Evolutionary conservation across 768 basidiomycete species (phyloP).

Genomic region (Wakefieldia striispora): DNA sequence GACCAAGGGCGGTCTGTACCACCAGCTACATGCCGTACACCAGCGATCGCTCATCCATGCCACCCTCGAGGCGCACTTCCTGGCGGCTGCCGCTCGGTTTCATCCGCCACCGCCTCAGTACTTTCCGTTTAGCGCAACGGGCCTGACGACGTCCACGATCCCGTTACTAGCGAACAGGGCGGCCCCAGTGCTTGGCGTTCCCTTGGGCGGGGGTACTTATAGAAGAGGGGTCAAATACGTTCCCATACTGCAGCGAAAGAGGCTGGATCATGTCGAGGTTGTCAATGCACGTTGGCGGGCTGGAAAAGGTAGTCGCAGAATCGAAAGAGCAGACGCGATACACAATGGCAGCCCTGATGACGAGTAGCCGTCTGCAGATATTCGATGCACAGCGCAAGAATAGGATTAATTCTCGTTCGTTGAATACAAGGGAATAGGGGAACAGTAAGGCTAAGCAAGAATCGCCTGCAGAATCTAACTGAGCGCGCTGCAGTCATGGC

Average conservation of each 20-base stretch:
- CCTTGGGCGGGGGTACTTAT: constrained; percentile 70
- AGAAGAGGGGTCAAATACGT: constrained; percentile 62
- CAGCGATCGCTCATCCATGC: constrained; percentile 63
- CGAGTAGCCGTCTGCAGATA: background rate
- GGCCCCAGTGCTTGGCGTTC: constrained; percentile 44
- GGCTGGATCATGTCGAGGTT: constrained; percentile 68
- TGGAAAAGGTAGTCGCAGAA: constrained; percentile 56
- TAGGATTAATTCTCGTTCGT: constrained; percentile 12
- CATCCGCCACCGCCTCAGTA: constrained; percentile 42
- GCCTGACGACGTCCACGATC: constrained; percentile 18
- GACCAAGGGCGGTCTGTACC: constrained; percentile 41
- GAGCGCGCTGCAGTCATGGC: background rate
- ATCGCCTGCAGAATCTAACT: constrained; percentile 9
- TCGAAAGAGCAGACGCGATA: constrained; percentile 30
- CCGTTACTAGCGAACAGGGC: constrained; percentile 13
- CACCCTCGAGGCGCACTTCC: constrained; percentile 64
- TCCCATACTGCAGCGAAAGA: constrained; percentile 61
- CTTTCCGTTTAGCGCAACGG: constrained; percentile 36
- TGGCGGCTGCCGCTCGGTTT: constrained; percentile 50
- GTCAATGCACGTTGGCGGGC: constrained; percentile 77
- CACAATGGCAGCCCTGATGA: background rate
- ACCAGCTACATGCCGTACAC: constrained; percentile 52
- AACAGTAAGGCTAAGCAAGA: constrained; percentile 18
- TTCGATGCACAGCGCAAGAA: background rate
- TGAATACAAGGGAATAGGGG: constrained; percentile 9